Base-by-base conservation (phyloP, 345 rosid genomes). In the Syzygium grande region DNA sequence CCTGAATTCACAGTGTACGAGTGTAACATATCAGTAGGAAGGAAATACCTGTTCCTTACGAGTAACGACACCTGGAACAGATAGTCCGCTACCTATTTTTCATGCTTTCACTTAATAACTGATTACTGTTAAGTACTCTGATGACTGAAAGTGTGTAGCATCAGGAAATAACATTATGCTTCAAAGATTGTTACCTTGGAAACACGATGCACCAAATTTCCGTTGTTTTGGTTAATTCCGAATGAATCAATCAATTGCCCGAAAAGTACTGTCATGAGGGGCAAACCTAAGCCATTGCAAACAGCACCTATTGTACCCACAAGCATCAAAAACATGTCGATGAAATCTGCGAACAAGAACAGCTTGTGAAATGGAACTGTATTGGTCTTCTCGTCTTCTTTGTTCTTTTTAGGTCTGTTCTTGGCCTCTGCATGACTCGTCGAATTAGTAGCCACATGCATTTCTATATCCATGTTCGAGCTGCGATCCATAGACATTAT, bases 361-460 rank as follows among this genome's bases (percentile, higher is more conserved):
- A 97, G 92, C 93, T 95, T 95, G 89, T 90, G 89, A 88, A 95
- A 96, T 2, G 98, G 94, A 84, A 97, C 97, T 38, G 95, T 89
- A 51, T 92, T 88, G 1, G 89, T 84, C 87, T 93, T 94, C 93
- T 92, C 94, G 14, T 93, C 89, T n/a, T 89, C 93, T 86, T 94
- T 92, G 55, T 63, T 86, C 91, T 93, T 91, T 46, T 77, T 89
- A 5, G 73, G 79, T 30, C 89, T 88, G 80, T 77, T 86, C 34
- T 59, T 77, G 30, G 89, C 88, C 43, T 89, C 92, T 68, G 85
- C 88, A 73, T 73, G 27, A 73, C 22, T 38, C 3, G 49, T 73
- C 4, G 83, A 73, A 73, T 34, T 22, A 73, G 83, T 73, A 38
- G 43, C 49, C 83, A 38, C 49, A 5, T 4, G 83, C 83, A 19